These are phyloP conservation scores for Salix caprea DNA, from an alignment of 345 rosid species.

Conservation along the genomic window DNA sequence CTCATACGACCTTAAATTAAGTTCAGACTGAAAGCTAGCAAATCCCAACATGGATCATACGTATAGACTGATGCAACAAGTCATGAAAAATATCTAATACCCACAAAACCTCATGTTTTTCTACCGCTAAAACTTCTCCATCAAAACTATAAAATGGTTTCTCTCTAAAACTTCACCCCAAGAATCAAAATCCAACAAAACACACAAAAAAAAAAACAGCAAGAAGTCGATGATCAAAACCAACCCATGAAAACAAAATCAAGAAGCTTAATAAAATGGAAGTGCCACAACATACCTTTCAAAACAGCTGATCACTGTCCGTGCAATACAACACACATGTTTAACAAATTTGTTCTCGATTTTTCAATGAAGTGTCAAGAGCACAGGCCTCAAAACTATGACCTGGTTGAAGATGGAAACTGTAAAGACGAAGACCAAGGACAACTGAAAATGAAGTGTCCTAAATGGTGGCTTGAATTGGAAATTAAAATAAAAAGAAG, in stretches of 20 bases:
- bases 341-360: neutral
- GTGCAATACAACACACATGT: neutral
- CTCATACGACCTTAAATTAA: neutral
- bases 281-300: neutral
- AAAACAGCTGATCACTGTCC: neutral
- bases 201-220: neutral
- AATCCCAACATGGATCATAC: neutral
- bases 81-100: neutral
- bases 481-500: neutral
- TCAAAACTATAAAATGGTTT: neutral
- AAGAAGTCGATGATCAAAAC: neutral
- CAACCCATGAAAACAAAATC: neutral
- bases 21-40: neutral
- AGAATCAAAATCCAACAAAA: neutral
- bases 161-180: neutral
- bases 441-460: neutral
- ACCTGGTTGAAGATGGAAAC: neutral
- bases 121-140: neutral
- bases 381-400: neutral
- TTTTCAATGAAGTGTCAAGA: neutral
- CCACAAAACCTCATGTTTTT: neutral
- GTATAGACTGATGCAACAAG: no score
- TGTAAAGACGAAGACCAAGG: neutral
- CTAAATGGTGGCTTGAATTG: neutral
- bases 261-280: neutral